Evolutionary conservation across 2,329 filamentous ascomycete genomes (phyloP).

Genomic region (Trichoderma pleuroti): DNA sequence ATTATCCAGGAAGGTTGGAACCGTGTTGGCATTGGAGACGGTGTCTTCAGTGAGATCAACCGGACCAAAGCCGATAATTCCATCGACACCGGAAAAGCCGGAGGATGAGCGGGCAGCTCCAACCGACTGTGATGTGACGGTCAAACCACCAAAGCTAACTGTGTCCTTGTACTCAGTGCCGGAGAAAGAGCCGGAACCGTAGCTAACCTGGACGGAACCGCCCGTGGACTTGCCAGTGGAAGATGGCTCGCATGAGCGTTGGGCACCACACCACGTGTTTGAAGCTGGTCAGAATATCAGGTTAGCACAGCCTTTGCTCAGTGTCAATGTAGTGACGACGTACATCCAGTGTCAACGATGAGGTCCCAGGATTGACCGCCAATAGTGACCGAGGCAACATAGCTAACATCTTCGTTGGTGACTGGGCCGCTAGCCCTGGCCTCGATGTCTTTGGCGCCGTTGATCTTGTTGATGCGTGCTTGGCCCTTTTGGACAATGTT

Average conservation of each 20-base stretch:
- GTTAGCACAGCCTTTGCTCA: not conserved
- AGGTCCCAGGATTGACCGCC: not conserved
- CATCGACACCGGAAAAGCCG: not conserved
- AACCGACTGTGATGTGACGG: constrained; percentile 7
- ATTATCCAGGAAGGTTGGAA: constrained; percentile 30
- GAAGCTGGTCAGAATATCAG: not conserved
- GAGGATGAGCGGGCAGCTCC: not conserved
- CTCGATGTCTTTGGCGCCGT: not conserved
- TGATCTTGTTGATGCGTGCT: not conserved
- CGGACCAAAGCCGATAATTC: constrained; percentile 24
- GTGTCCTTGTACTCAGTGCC: constrained; percentile 29
- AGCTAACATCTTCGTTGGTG: not conserved
- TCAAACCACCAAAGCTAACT: constrained; percentile 32
- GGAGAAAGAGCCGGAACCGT: constrained; percentile 29
- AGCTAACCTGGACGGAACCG: constrained; percentile 24
- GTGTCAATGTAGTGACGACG: not conserved
- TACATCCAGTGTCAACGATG: not conserved
- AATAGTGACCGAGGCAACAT: not conserved
- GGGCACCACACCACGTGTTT: not conserved
- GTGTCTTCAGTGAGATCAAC: constrained; percentile 27
- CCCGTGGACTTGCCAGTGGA: constrained; percentile 22
- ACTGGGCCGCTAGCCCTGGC: not conserved
- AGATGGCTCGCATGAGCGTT: not conserved
- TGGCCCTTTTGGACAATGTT: not conserved
- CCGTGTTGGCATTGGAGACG: constrained; percentile 26